Evolutionary conservation across 2,329 filamentous ascomycete species (phyloP), one percentile per base, ranked within the genome.

Genomic region (Aspergillus transmontanensis): DNA sequence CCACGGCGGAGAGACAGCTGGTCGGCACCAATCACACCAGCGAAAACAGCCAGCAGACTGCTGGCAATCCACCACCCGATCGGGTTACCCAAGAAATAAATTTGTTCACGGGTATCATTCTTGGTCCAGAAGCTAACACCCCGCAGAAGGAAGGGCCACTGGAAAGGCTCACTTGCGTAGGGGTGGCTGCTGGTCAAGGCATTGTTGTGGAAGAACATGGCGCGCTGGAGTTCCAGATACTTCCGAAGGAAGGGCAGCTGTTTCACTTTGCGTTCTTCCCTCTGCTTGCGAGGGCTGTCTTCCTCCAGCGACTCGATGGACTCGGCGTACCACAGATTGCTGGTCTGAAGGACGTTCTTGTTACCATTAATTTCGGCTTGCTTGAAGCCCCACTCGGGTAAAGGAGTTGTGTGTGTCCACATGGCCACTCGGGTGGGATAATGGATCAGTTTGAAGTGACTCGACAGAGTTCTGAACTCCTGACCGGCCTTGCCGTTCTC

Each of bases 131-230:
- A 99, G 80, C 93, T 97, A 71, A 99, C 94, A 80, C 95, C 95
- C 34, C 95, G 90, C 62, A 99, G 87, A 75, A 99, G 85, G 87
- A 99, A 98, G 1, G 95, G 95, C 95, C 95, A 99, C 75, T 96
- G 92, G 82, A 96, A 95, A 7, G 95, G 95, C 76, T 94, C 90
- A 72, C 93, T 97, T 48, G 95, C 88, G 78, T 99, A 99, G 1
- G 95, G 95, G 78, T 99, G 95, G 76, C 92, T 96, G 82, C 93
- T 96, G 51, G 95, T 99, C 75, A 99, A 84, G 73, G 96, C 94
- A 79, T 94, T 98, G 86, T 99, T 99, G 85, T 99, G 95, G 86
- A 91, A 94, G 86, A 99, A 99, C 94, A 99, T 99, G 72, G 94
- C 93, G 57, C 94, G 89, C 81, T 99, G 95, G 63, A 99, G 86